Percentiles rank a stretch among this genome's conserved stretches.
phyloP scores from a whole-genome alignment of 495 filamentous ascomycete species.

The Bacidia rubella region DNA sequence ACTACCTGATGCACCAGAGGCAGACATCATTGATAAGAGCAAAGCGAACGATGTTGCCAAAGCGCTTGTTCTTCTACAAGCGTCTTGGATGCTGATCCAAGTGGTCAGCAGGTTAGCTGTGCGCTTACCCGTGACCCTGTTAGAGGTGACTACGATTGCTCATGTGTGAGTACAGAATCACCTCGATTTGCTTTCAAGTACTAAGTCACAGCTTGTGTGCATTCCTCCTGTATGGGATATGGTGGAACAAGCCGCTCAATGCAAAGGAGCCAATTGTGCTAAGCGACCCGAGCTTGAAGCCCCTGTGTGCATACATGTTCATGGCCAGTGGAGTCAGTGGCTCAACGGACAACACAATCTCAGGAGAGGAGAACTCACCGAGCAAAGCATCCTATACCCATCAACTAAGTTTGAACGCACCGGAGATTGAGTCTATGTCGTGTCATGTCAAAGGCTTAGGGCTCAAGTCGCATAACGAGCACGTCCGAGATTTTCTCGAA shows the following conservation, averaged over 20 bases:
- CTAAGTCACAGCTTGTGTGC: too few species aligned
- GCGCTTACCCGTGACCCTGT: constrained; percentile 15
- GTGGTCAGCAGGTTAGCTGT: constrained; percentile 6
- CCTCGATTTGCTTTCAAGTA: too few species aligned
- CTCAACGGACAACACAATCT: not conserved
- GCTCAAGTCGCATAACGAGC: too few species aligned
- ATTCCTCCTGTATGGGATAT: constrained; percentile 14
- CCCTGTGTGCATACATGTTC: constrained; percentile 12
- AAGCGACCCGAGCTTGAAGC: constrained; percentile 2
- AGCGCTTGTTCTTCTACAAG: constrained; percentile 16
- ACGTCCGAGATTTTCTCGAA: not conserved
- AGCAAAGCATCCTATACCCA: too few species aligned
- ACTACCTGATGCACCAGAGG: constrained; percentile 8
- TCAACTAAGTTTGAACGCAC: constrained; percentile 4
- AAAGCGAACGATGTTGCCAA: constrained; percentile 19
- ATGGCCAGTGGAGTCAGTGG: constrained; percentile 10
- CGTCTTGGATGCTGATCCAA: constrained; percentile 20
- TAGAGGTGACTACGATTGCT: constrained; percentile 20
- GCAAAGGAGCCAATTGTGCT: constrained; percentile 11
- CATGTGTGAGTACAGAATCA: too few species aligned
- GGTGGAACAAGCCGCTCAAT: constrained; percentile 18
- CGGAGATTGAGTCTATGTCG: constrained; percentile 2
- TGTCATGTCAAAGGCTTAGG: not conserved
- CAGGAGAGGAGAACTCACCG: too few species aligned
- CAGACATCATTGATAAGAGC: constrained; percentile 19